phyloP scores from a whole-genome alignment of 768 basidiomycete species.

The Lentinula detonsa region DNA sequence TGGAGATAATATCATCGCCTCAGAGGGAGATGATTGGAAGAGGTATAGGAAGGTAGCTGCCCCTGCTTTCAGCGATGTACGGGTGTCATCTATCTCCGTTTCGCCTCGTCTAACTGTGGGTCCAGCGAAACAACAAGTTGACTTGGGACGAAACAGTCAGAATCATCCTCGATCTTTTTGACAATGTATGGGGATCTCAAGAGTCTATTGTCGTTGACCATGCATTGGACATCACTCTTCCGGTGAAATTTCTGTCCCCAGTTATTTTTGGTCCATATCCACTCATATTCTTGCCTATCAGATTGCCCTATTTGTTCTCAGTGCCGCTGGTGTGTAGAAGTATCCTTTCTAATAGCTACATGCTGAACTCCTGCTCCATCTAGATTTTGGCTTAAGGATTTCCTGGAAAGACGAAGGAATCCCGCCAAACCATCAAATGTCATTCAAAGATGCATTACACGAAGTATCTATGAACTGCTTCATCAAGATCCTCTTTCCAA shows the following conservation, averaged over 20 bases:
- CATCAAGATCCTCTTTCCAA: conserved; percentile 31
- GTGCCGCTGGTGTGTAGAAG: conserved; percentile 34
- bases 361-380: not conserved
- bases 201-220: conserved; percentile 36
- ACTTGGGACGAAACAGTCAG: conserved; percentile 41
- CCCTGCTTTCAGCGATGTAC: conserved; percentile 61
- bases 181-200: conserved; percentile 39
- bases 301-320: conserved; percentile 4
- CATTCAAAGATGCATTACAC: conserved; percentile 45
- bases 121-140: conserved; percentile 38
- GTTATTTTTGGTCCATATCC: not conserved
- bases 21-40: conserved; percentile 63
- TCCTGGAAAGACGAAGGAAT: conserved; percentile 7
- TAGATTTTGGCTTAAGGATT: conserved; percentile 7
- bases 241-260: conserved; percentile 26
- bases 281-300: not conserved
- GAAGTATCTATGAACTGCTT: conserved; percentile 31
- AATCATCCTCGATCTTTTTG: conserved; percentile 35
- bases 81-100: not conserved
- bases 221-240: conserved; percentile 45
- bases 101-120: too few species aligned
- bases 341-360: not conserved
- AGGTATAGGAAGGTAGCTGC: conserved; percentile 57
- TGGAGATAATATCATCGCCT: conserved; percentile 55
- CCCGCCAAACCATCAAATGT: conserved; percentile 37